Evolutionary conservation across 2,329 filamentous ascomycete species (phyloP).

Genomic region (Beauveria pseudobassiana): DNA sequence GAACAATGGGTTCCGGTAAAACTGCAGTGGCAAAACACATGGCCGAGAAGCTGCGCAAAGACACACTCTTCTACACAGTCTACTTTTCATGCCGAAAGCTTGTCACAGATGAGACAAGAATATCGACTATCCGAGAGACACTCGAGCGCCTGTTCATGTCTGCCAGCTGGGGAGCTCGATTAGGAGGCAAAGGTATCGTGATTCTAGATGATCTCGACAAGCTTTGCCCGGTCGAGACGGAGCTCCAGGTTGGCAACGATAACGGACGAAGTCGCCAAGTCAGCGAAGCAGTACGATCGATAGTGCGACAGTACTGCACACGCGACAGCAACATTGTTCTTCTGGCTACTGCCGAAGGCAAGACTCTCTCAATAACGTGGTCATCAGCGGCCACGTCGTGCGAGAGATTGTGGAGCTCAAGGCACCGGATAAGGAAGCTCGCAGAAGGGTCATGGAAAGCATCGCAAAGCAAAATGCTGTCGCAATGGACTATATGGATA

Average conservation of each 20-base stretch:
- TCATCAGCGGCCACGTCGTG: slow-evolving; percentile 86
- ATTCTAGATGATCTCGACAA: slow-evolving; percentile 91
- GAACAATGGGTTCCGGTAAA: slow-evolving; percentile 85
- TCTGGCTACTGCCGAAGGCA: slow-evolving; percentile 84
- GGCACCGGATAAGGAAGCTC: slow-evolving; percentile 85
- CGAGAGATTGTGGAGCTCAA: slow-evolving; percentile 85
- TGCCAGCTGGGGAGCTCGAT: slow-evolving; percentile 82
- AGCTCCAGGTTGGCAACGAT: slow-evolving; percentile 87
- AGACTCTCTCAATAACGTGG: slow-evolving; percentile 81
- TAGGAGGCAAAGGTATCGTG: slow-evolving; percentile 76
- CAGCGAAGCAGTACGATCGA: slow-evolving; percentile 77
- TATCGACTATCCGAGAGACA: slow-evolving; percentile 86
- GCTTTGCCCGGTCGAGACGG: slow-evolving; percentile 86
- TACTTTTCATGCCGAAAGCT: slow-evolving; percentile 84
- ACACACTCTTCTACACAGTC: slow-evolving; percentile 70
- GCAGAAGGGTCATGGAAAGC: slow-evolving; percentile 75
- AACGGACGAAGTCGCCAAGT: slow-evolving; percentile 89
- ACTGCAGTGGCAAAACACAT: slow-evolving; percentile 71
- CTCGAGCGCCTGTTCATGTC: slow-evolving; percentile 77
- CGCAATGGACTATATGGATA: slow-evolving; percentile 28
- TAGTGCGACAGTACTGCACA: slow-evolving; percentile 77
- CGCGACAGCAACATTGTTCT: slow-evolving; percentile 75
- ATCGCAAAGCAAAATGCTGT: slow-evolving; percentile 54
- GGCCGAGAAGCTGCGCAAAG: slow-evolving; percentile 62
- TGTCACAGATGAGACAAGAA: slow-evolving; percentile 82